Conservation (phyloP, 2,329 filamentous ascomycete species). For the Nectriaceae sp. region DNA sequence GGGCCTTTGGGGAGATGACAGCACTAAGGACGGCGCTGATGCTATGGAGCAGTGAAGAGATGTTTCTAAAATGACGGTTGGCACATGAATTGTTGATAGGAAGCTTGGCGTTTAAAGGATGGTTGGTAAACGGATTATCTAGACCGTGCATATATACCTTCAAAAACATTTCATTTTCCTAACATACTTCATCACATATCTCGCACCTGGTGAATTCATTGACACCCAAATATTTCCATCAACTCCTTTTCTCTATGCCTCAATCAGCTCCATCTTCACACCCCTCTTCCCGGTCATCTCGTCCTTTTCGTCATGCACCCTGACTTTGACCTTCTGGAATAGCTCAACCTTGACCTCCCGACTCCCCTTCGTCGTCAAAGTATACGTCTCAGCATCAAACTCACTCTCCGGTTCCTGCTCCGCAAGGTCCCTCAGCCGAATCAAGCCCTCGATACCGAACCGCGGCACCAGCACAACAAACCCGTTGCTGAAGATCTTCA, state of each 20-base stretch:
- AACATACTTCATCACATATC: too few relatives aligned
- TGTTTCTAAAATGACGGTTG: conserved; percentile 27
- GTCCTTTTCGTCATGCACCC: conserved; percentile 90
- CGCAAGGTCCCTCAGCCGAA: conserved; percentile 81
- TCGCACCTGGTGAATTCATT: too few relatives aligned
- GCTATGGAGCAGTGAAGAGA: conserved; percentile 53
- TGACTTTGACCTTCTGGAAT: conserved; percentile 89
- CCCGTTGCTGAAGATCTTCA: conserved; percentile 96
- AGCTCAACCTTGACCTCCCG: conserved; percentile 69
- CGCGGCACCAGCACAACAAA: conserved; percentile 95
- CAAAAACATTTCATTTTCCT: conserved; percentile 26
- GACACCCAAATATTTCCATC: too few relatives aligned
- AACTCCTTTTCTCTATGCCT: conserved; percentile 20
- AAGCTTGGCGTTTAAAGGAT: conserved; percentile 37
- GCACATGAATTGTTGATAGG: conserved; percentile 29
- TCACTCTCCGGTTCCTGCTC: conserved; percentile 75
- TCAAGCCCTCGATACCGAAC: conserved; percentile 93
- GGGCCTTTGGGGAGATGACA: conserved; percentile 78
- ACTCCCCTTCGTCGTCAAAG: conserved; percentile 62
- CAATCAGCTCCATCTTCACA: conserved; percentile 72
- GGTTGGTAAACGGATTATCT: conserved; percentile 29
- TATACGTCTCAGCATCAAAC: conserved; percentile 86
- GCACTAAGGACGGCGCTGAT: conserved; percentile 37
- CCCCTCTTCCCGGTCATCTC: conserved; percentile 95
- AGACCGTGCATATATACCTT: conserved; percentile 31